These are phyloP conservation scores for Agarophyton chilense DNA, from an alignment of 23 red algal genomes.

Conservation along the genomic window DNA sequence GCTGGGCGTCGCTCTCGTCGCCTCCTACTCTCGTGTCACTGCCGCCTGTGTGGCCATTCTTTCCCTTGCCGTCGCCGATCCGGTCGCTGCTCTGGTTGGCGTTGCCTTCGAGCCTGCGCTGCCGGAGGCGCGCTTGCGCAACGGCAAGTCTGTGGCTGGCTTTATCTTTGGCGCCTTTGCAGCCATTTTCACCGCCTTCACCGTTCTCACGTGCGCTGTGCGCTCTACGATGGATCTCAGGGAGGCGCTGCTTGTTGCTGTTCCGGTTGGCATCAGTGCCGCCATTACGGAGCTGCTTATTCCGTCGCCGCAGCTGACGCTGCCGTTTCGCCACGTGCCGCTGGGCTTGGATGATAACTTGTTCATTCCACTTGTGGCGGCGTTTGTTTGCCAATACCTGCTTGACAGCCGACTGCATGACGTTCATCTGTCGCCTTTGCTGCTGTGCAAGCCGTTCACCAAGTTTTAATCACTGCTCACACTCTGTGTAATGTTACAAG, in stretches of 20 bases:
- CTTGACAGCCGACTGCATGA: not conserved
- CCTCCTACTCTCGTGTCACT: conserved; percentile 23
- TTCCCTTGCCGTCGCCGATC: conserved; percentile 30
- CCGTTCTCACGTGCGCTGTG: not conserved
- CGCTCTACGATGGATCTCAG: not conserved
- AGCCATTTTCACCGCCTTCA: conserved; percentile 10
- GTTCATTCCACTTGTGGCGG: conserved; percentile 57
- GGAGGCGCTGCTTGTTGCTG: conserved; percentile 16
- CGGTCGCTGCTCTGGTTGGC: conserved; percentile 54
- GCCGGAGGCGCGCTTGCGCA: conserved; percentile 19
- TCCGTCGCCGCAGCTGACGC: conserved; percentile 34
- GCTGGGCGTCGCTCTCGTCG: conserved; percentile 30
- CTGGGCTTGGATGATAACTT: conserved; percentile 68
- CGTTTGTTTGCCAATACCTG: not conserved
- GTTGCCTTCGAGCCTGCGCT: not conserved
- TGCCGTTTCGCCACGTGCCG: conserved; percentile 11
- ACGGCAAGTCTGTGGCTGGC: conserved; percentile 55
- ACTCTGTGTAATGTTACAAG: not conserved
- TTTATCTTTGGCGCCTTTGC: conserved; percentile 40
- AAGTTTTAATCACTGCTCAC: not conserved
- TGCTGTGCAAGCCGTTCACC: not conserved
- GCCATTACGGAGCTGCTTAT: conserved; percentile 58
- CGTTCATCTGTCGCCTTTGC: conserved; percentile 24
- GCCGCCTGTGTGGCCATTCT: conserved; percentile 52
- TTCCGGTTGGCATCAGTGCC: not conserved